Evolutionary conservation across 768 basidiomycete species (phyloP), one percentile per base, ranked within the genome.

Genomic region (Tephrocybe rancida): DNA sequence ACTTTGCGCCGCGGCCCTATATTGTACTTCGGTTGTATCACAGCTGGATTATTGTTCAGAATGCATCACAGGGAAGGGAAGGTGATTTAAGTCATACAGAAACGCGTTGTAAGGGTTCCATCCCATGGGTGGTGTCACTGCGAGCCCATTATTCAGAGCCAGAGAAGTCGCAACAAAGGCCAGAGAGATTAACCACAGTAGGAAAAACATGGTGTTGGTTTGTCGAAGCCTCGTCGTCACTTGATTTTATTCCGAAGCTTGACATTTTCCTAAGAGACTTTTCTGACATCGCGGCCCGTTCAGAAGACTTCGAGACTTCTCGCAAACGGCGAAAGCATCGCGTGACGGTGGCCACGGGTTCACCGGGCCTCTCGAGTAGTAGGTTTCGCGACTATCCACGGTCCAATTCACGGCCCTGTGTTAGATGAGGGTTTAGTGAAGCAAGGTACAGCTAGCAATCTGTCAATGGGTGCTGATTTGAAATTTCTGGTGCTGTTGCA

Each of bases 61-160:
- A 26, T 26, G 5, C 37, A 13, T 41, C 7, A 6, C 16, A 30
- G 4, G 30, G 51, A 0, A 32, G n/a, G 8, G n/a, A 7, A n/a
- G 42, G 22, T 4, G 27, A 37, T 9, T 22, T 13, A 30, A 19
- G 30, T 67, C 73, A 48, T 52, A 78, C 78, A 58, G 60, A 55
- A 76, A 80, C 8, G 74, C 75, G 54, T 80, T 80, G 61, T 79
- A 79, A 0, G 77, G 73, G 52, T 79, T 80, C 70, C 72, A 80
- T 6, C 77, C 77, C 76, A 80, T 77, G 2, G 77, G 68, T 10
- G 77, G 77, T 11, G 71, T 78, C 22, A 58, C 57, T 0, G 73
- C 75, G 19, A 78, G 63, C 16, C 75, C 74, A 69, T 80, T 75
- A 14, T 73, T 58, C 10, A 77, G 61, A 50, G 70, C 65, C 37